Evolutionary conservation across 768 basidiomycete genomes (phyloP), one percentile per base, ranked within the genome.

Genomic region (Trametes cingulata): DNA sequence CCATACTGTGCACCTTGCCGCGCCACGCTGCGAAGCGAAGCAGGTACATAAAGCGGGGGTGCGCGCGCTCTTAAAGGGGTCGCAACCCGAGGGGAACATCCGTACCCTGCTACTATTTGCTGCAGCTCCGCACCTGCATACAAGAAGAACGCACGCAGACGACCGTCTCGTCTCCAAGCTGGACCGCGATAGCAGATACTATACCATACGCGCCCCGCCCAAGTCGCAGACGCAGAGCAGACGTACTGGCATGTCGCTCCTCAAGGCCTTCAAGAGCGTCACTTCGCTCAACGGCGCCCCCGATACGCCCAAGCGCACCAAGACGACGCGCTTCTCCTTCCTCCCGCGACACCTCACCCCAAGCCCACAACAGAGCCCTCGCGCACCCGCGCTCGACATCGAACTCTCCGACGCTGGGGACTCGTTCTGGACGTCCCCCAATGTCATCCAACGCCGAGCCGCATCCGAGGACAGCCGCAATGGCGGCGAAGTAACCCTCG

Each of bases 231-330:
- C 35, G 3, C 6, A 33, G 5, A 50, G 12, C 29, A 20, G 8
- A 33, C 33, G 22, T 12, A 9, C n/a, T n/a, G n/a, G 47, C 10
- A 57, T 57, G 56, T 57, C 56, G 47, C 56, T 57, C 47, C 39
- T 57, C 39, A 57, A 57, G 39, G 56, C 56, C 12, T 57, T 47
- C 47, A 57, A 41, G 48, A 57, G 56, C 56, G 56, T 49, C 56
- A 20, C 27, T 27, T 57, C 56, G 6, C 20, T 57, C n/a, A 40
- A 50, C 47, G 56, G 56, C 24, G 10, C 56, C 19, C 56, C 47
- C 6, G 47, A 49, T 36, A 19, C 22, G 8, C 41, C 56, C 24
- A 49, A 50, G 29, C 29, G 29, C 29, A 33, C 29, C 29, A 4
- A 10, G 39, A 57, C 49, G 20, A 14, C n/a, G 13, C 47, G 56